Conservation (phyloP, 345 rosid species). For the Salix exigua region DNA sequence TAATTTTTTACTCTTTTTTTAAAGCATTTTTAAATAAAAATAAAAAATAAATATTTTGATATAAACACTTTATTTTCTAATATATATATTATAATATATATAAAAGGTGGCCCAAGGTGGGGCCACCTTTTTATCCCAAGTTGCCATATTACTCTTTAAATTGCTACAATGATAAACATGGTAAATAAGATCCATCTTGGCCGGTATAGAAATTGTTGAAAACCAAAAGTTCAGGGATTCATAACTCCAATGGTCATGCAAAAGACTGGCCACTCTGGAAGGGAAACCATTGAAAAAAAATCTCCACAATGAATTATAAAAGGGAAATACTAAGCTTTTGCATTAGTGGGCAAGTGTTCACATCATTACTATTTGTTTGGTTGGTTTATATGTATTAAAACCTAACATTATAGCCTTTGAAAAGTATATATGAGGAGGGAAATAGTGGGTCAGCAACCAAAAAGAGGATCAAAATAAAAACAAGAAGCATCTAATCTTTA, state of each 20-base stretch:
- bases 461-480: background rate
- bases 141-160: background rate
- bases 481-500: constrained; percentile 35
- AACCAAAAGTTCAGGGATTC: background rate
- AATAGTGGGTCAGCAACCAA: background rate
- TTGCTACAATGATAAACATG: background rate
- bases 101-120: too few relatives aligned
- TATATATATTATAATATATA: too few relatives aligned
- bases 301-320: background rate
- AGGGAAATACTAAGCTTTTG: background rate
- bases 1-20: too few relatives aligned
- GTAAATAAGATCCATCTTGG: background rate
- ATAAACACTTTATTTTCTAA: too few relatives aligned
- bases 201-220: background rate
- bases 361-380: background rate
- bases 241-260: constrained; percentile 9
- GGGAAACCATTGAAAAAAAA: background rate
- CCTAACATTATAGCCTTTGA: constrained; percentile 6
- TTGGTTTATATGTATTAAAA: background rate
- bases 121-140: too few relatives aligned
- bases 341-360: constrained; percentile 5
- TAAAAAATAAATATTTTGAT: too few relatives aligned
- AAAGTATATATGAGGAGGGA: constrained; percentile 1
- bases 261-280: background rate
- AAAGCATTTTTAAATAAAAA: too few relatives aligned